These are phyloP conservation scores for Ustilago hordei DNA, from an alignment of 1,284 basidiomycete genomes.

Conservation along the genomic window DNA sequence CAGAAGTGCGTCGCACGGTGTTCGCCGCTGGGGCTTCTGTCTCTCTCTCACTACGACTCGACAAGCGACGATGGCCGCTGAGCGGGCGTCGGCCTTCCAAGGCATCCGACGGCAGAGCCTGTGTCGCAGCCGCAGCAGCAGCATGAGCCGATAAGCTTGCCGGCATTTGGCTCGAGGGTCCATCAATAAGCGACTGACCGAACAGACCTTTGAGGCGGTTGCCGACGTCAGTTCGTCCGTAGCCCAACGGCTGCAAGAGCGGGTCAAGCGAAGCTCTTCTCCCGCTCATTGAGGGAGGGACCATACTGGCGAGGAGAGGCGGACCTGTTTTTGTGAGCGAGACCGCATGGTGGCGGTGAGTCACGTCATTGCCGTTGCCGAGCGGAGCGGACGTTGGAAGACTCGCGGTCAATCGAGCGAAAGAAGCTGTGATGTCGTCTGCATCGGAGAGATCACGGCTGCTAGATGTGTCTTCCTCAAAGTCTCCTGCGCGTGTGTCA, in stretches of 20 bases:
- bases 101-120: background rate
- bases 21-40: background rate
- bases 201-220: conserved; percentile 51
- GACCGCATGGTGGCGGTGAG: background rate
- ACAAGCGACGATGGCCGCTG: conserved; percentile 1
- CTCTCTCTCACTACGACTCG: background rate
- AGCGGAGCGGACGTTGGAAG: background rate
- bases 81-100: background rate
- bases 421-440: conserved; percentile 4
- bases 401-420: background rate
- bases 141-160: background rate
- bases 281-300: background rate
- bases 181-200: conserved; percentile 41
- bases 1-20: conserved; percentile 4
- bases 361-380: conserved; percentile 1
- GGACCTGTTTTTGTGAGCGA: conserved; percentile 1
- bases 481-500: conserved; percentile 31
- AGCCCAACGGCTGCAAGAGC: conserved; percentile 33
- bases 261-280: conserved; percentile 30
- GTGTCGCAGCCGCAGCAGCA: background rate
- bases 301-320: background rate
- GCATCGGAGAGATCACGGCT: conserved; percentile 44
- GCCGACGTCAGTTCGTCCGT: conserved; percentile 29
- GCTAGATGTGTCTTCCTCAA: conserved; percentile 50
- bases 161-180: conserved; percentile 3